These are phyloP conservation scores for Emiliania huxleyi DNA, from an alignment of 78 protist species.

Conservation along the genomic window DNA sequence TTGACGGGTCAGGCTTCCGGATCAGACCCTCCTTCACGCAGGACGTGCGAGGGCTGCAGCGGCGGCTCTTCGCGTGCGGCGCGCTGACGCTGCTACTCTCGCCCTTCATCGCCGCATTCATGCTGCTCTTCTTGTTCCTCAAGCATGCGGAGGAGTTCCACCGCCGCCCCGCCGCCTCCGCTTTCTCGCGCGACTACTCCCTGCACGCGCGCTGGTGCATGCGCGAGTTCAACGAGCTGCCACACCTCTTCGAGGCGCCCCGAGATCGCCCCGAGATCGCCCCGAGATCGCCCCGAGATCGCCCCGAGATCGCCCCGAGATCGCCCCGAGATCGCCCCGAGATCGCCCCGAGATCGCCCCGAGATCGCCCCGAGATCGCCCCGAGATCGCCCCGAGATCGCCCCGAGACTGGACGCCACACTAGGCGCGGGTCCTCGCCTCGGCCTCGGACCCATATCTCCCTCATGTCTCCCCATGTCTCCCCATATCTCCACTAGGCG, in stretches of 20 bases:
- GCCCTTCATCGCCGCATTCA: conserved; percentile 75
- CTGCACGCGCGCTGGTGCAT: conserved; percentile 74
- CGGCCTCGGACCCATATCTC: no score
- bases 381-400: no score
- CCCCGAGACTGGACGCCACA: no score
- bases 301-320: no score
- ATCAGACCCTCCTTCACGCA: neutral
- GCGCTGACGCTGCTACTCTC: conserved; percentile 67
- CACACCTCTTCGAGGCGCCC: conserved; percentile 71
- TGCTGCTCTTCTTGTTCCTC: conserved; percentile 69
- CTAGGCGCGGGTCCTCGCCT: no score
- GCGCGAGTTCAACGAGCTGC: conserved; percentile 82
- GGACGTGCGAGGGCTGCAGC: conserved; percentile 19
- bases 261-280: no score
- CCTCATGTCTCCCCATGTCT: no score
- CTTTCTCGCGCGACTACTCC: conserved; percentile 74
- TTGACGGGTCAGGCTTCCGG: neutral
- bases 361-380: no score
- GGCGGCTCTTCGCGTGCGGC: conserved; percentile 56
- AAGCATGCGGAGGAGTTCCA: conserved; percentile 73
- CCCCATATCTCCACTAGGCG: no score
- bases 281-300: no score
- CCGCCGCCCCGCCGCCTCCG: conserved; percentile 70
- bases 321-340: no score
- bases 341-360: no score